phyloP scores from a whole-genome alignment of 768 basidiomycete species.

The Lepiota venenata region DNA sequence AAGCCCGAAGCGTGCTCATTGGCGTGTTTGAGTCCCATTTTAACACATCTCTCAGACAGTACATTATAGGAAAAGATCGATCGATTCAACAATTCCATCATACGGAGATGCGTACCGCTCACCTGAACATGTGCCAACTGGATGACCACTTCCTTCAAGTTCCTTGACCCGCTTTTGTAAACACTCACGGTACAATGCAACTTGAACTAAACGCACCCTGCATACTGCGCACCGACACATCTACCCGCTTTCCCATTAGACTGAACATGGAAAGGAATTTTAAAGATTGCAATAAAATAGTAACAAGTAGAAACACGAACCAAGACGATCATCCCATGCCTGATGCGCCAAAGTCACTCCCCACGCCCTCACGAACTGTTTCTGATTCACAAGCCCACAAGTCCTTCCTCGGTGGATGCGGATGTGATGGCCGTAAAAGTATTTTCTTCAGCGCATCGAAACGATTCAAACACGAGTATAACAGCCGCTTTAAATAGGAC shows the following conservation, averaged over 20 bases:
- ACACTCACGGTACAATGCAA: slow-evolving; percentile 20
- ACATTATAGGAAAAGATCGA: neutral
- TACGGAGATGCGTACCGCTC: neutral
- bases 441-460: slow-evolving; percentile 27
- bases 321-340: slow-evolving; percentile 33
- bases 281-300: no score
- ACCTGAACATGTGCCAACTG: slow-evolving; percentile 31
- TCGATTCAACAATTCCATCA: neutral
- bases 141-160: slow-evolving; percentile 23
- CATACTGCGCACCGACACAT: slow-evolving; percentile 24
- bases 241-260: no score
- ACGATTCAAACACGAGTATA: slow-evolving; percentile 31
- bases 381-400: slow-evolving; percentile 33
- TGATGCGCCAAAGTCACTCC: slow-evolving; percentile 31
- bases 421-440: slow-evolving; percentile 24
- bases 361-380: slow-evolving; percentile 34
- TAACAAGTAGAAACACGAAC: no score
- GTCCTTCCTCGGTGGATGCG: slow-evolving; percentile 23
- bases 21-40: neutral
- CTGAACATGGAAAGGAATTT: no score
- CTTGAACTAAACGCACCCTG: slow-evolving; percentile 23
- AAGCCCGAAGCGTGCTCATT: no score
- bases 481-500: slow-evolving; percentile 32
- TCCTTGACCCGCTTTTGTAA: slow-evolving; percentile 22
- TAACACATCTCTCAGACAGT: slow-evolving; percentile 2